Percentiles rank a stretch among this genome's conserved stretches.
These are phyloP conservation scores for Arthroderma uncinatum DNA, from an alignment of 2,329 filamentous ascomycete genomes.

Conservation along the genomic window DNA sequence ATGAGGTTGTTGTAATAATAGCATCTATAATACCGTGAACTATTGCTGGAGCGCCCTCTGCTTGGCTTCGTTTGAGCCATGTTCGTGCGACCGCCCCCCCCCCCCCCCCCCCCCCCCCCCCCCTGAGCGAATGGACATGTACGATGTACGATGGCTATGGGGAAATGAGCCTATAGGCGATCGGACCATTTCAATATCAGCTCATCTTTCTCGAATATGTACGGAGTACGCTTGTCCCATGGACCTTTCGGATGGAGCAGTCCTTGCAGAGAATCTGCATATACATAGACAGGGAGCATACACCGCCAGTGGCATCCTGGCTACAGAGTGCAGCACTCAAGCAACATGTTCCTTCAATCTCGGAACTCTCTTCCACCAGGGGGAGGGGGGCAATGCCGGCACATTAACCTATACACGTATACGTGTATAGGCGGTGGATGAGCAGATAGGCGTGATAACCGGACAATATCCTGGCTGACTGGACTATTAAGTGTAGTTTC, in stretches of 20 bases:
- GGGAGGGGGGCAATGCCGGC: background rate
- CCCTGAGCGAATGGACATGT: background rate
- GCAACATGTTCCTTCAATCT: slow-evolving; percentile 1
- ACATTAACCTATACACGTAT: background rate
- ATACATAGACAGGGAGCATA: background rate
- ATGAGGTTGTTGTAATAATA: background rate
- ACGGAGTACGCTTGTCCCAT: background rate
- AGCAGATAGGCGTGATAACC: background rate
- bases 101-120: too few species aligned
- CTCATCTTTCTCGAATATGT: background rate
- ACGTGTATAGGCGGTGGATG: background rate
- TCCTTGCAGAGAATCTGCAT: background rate
- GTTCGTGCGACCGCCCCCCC: background rate
- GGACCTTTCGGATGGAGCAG: background rate
- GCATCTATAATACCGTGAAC: background rate
- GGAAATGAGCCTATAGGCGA: background rate
- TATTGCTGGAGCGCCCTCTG: background rate
- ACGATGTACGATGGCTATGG: background rate
- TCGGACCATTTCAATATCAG: background rate
- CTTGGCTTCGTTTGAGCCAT: background rate
- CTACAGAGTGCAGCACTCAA: background rate
- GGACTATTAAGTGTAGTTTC: background rate
- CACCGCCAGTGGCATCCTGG: too few species aligned
- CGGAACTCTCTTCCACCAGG: background rate
- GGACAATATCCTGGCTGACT: background rate